phyloP scores from a whole-genome alignment of 1,284 basidiomycete genomes.

The Entoloma clypeatum region DNA sequence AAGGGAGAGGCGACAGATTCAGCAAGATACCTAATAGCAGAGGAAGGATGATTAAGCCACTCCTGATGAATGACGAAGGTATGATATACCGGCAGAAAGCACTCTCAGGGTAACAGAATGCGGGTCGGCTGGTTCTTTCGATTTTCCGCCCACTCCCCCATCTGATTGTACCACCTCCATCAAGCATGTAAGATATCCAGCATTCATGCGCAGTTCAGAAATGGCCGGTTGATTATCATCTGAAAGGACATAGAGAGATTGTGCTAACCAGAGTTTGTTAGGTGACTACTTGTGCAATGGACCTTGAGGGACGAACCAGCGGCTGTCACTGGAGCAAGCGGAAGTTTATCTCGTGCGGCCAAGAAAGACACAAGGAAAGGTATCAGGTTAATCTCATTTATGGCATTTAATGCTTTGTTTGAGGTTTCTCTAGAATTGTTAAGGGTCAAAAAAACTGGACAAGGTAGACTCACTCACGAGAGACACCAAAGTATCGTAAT shows the following conservation, averaged over 20 bases:
- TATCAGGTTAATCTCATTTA: slow-evolving; percentile 74
- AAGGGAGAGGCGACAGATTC: slow-evolving; percentile 71
- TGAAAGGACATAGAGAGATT: slow-evolving; percentile 86
- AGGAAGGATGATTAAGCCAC: slow-evolving; percentile 4
- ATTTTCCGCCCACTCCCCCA: slow-evolving; percentile 38
- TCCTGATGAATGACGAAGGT: slow-evolving; percentile 7
- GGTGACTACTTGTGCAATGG: neutral
- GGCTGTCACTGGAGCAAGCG: slow-evolving; percentile 67
- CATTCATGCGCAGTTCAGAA: slow-evolving; percentile 56
- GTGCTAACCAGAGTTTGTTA: slow-evolving; percentile 48
- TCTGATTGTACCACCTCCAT: slow-evolving; percentile 58
- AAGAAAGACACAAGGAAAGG: slow-evolving; percentile 86
- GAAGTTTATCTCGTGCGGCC: slow-evolving; percentile 60
- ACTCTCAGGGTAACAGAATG: slow-evolving; percentile 58
- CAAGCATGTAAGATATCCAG: slow-evolving; percentile 65
- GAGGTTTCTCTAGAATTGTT: slow-evolving; percentile 75
- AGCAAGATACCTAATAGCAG: slow-evolving; percentile 60
- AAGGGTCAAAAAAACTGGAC: slow-evolving; percentile 22
- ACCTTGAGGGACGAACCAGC: slow-evolving; percentile 52
- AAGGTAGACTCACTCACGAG: slow-evolving; percentile 55
- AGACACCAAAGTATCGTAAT: slow-evolving; percentile 91
- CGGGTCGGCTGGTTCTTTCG: slow-evolving; percentile 43
- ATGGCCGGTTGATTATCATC: slow-evolving; percentile 80
- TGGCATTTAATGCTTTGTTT: slow-evolving; percentile 83
- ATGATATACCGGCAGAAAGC: slow-evolving; percentile 61